Evolutionary conservation across 768 basidiomycete genomes (phyloP), one percentile per base, ranked within the genome.

Genomic region (Tricholoma terreum): DNA sequence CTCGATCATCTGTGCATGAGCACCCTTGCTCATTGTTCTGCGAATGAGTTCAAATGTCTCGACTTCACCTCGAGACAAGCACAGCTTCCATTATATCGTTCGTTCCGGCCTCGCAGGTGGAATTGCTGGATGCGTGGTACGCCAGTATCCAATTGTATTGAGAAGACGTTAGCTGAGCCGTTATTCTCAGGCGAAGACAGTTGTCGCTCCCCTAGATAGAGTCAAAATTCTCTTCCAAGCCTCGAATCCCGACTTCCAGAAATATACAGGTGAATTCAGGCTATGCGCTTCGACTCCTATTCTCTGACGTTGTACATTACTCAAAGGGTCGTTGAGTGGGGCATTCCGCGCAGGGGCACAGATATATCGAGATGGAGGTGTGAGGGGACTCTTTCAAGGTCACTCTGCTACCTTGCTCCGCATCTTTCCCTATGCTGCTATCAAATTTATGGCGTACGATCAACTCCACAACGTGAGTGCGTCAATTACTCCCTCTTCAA

Each of bases 221-320:
- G 95, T 99, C 64, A 99, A 99, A 77, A 99, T 99, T 65, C 86
- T 99, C 50, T 97, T 98, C 69, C 96, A 99, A 71, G 93, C 97
- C 0, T 92, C 92, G 6, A 97, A 96, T 71, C 90, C 91, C 7
- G 96, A 98, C 57, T 99, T 90, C 69, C 82, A 84, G 69, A 92
- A 94, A 71, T 98, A 95, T 75, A 84, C 94, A 57, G 95, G 95
- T 92, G 57, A 57, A 84, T 66, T 27, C 14, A 70, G 69, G 62
- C 71, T 15, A 71, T 59, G 59, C 69, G 42, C 69, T 71, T 55
- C 27, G 38, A 42, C 4, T 11, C 43, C 33, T 34, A 36, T 15
- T 2, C 50, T 31, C 21, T 27, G 14, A 50, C 21, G 15, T 46
- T 7, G n/a, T 19, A 19, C 6, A 35, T 40, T 46, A 50, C 7